A percentile compares a stretch with the other conserved stretches of the same genome.
phyloP scores from a whole-genome alignment of 169 alveolate species.

The Toxoplasma gondii region DNA sequence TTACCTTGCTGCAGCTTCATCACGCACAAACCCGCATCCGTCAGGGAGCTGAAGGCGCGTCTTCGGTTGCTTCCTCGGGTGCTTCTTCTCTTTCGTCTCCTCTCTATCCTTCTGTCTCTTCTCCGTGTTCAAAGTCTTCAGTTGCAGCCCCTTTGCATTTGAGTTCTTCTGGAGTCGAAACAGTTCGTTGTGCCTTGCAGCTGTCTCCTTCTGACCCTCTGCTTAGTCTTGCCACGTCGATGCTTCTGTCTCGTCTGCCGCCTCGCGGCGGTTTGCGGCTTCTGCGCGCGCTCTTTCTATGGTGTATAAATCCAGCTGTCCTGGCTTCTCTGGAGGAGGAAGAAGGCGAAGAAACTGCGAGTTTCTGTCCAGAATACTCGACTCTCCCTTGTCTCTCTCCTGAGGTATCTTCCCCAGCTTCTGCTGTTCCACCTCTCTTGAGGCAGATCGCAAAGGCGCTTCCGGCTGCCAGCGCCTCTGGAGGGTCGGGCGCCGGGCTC shows the following conservation, averaged over 20 bases:
- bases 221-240: not conserved
- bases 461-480: not conserved
- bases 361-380: not conserved
- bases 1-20: too few species aligned
- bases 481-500: not conserved
- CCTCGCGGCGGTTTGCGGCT: not conserved
- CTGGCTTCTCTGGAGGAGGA: not conserved
- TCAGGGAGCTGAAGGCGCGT: too few species aligned
- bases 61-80: too few species aligned
- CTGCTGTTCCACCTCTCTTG: not conserved
- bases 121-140: not conserved
- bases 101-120: not conserved
- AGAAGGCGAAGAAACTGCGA: not conserved
- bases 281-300: not conserved
- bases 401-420: not conserved
- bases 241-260: not conserved
- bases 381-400: not conserved
- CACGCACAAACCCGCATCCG: too few species aligned
- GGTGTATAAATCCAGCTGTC: not conserved
- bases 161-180: not conserved
- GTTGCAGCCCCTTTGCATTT: not conserved
- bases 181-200: not conserved
- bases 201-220: not conserved
- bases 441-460: not conserved
- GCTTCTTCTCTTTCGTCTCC: too few species aligned